Base-by-base conservation (phyloP, 148 eudicot genomes). In the Bassia scoparia region DNA sequence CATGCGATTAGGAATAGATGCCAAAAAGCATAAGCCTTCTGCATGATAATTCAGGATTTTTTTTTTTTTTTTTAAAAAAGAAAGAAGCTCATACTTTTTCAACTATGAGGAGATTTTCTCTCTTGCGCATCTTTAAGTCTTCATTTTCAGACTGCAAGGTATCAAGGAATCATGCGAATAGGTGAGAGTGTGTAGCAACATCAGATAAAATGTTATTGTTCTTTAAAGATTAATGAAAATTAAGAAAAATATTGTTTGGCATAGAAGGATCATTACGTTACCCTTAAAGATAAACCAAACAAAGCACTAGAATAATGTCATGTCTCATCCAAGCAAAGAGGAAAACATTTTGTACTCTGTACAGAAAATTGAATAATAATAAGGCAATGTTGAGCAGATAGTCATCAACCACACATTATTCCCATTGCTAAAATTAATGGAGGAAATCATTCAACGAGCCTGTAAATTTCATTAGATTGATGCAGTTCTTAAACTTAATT, bases 221-320 rank as follows among this genome's bases (percentile, higher is more conserved):
- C 24, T 5, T 16, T 44, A 38, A 15, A 56, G 62, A 29, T 18
- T n/a, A n/a, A n/a, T n/a, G n/a, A n/a, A n/a, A n/a, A n/a, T n/a
- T 4, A 2, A 37, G 54, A 63, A 53, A 68, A 5, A 58, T 3
- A 55, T 26, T 37, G 30, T 34, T 52, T 1, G 44, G 15, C 56
- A 41, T 17, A 21, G 69, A 56, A 66, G n/a, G 48, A 34, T 16
- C 11, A 55, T 29, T 54, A 55, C 83, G n/a, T 83, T 31, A 91
- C n/a, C 98, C 98, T 95, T 84, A 60, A 96, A 96, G 63, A 92
- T 71, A n/a, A n/a, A n/a, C n/a, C n/a, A n/a, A n/a, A n/a, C n/a
- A n/a, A n/a, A 23, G 99, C 99, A 76, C 87, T 88, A 9, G 99
- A 96, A 71, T 96, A n/a, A 96, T 62, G 92, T 90, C 97, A 96